phyloP scores from a whole-genome alignment of 2,329 filamentous ascomycete genomes.

The Fonsecaea erecta region DNA sequence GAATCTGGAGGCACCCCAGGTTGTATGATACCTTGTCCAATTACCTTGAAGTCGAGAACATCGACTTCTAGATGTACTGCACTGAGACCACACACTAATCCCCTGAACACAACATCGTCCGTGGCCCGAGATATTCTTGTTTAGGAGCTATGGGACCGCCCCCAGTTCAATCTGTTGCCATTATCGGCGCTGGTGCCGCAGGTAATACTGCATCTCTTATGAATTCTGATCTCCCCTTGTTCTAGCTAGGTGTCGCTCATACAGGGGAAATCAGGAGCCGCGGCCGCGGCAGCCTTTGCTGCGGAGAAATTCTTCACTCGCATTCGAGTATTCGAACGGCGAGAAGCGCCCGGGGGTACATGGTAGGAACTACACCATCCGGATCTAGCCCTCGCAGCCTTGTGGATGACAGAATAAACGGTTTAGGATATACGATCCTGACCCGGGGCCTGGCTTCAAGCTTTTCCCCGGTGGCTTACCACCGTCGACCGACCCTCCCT shows the following conservation, averaged over 20 bases:
- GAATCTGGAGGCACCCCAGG: not conserved
- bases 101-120: not conserved
- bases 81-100: not conserved
- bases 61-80: not conserved
- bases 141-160: not conserved
- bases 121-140: not conserved
- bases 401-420: not conserved
- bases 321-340: slow-evolving; percentile 45
- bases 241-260: not conserved
- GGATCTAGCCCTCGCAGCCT: not conserved
- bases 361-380: slow-evolving; percentile 37
- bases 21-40: not conserved
- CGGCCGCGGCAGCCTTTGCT: slow-evolving; percentile 43
- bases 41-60: not conserved
- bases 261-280: slow-evolving; percentile 39
- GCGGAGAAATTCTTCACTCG: slow-evolving; percentile 43
- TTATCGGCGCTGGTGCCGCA: slow-evolving; percentile 17
- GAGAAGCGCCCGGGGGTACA: slow-evolving; percentile 44
- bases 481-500: slow-evolving; percentile 42
- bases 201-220: slow-evolving; percentile 4
- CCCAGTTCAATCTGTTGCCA: slow-evolving; percentile 14
- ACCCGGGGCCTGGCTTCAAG: slow-evolving; percentile 38
- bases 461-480: slow-evolving; percentile 42
- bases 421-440: slow-evolving; percentile 45
- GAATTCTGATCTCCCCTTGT: not conserved